A percentile compares a stretch with the other conserved stretches of the same genome.
Evolutionary conservation across 2,329 filamentous ascomycete genomes (phyloP).

Genomic region (Fusarium palustre): DNA sequence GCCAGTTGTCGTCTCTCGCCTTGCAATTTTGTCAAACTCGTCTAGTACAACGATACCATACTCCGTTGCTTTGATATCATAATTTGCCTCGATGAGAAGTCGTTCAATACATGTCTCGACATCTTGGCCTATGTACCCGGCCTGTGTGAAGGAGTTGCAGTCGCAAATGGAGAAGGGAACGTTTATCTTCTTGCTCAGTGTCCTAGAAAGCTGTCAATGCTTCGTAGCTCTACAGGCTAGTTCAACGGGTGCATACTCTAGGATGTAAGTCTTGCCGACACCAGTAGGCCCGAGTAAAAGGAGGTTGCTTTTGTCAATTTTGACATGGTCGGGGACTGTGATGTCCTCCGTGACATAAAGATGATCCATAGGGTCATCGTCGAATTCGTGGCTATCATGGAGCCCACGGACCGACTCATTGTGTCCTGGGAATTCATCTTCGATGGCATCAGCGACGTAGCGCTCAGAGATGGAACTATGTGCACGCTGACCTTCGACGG

Average conservation of each 20-base stretch:
- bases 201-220: constrained; percentile 65
- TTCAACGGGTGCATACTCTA: constrained; percentile 63
- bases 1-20: constrained; percentile 85
- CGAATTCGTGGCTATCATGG: constrained; percentile 51
- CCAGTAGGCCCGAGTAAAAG: constrained; percentile 91
- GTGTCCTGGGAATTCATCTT: constrained; percentile 69
- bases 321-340: constrained; percentile 63
- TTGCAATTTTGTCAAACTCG: constrained; percentile 97
- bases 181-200: constrained; percentile 89
- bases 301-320: constrained; percentile 96
- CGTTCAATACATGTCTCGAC: constrained; percentile 96
- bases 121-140: constrained; percentile 97
- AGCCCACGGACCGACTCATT: constrained; percentile 60
- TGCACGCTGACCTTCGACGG: constrained; percentile 76
- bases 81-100: constrained; percentile 88
- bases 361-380: constrained; percentile 53
- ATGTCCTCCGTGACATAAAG: constrained; percentile 64
- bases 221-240: not conserved
- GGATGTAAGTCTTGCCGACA: constrained; percentile 95
- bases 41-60: constrained; percentile 95
- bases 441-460: constrained; percentile 52
- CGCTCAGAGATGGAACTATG: constrained; percentile 46
- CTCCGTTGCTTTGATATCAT: constrained; percentile 85
- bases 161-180: constrained; percentile 96
- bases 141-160: constrained; percentile 95